phyloP scores from a whole-genome alignment of 1,139 yeast species.

The Arxiozyma telluris region DNA sequence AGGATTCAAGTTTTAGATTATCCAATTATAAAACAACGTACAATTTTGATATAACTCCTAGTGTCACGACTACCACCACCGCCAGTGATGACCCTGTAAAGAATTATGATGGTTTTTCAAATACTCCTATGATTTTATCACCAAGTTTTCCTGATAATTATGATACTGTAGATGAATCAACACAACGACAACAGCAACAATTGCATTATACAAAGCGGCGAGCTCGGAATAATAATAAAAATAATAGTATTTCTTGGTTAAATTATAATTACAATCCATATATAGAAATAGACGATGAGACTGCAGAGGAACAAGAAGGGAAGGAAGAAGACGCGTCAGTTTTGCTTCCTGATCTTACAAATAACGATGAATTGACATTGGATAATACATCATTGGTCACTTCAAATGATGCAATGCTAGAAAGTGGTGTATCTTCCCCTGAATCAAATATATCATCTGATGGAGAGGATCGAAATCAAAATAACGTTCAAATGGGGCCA shows the following conservation, averaged over 20 bases:
- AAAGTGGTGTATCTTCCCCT: conserved; percentile 15
- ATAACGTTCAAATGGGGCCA: not conserved
- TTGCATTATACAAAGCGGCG: no score
- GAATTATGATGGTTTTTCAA: not conserved
- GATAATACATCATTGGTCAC: conserved; percentile 25
- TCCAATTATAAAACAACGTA: conserved; percentile 6
- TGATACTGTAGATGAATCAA: not conserved
- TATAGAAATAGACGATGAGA: conserved; percentile 2
- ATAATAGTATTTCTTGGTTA: not conserved
- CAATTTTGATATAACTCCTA: conserved; percentile 2
- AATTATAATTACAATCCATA: conserved; percentile 7
- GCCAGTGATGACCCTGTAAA: not conserved
- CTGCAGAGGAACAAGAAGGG: conserved; percentile 3
- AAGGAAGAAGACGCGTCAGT: conserved; percentile 9
- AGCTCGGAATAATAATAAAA: not conserved
- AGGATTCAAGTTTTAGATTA: not conserved
- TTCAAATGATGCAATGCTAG: conserved; percentile 27
- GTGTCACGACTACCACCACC: not conserved
- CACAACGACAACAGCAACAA: no score
- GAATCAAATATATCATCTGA: not conserved
- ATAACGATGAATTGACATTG: conserved; percentile 25
- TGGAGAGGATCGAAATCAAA: not conserved
- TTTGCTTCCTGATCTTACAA: conserved; percentile 23
- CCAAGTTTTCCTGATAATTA: not conserved
- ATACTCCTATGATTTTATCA: not conserved